These are phyloP conservation scores for Citrus maxima DNA, from an alignment of 345 rosid genomes.

Conservation along the genomic window DNA sequence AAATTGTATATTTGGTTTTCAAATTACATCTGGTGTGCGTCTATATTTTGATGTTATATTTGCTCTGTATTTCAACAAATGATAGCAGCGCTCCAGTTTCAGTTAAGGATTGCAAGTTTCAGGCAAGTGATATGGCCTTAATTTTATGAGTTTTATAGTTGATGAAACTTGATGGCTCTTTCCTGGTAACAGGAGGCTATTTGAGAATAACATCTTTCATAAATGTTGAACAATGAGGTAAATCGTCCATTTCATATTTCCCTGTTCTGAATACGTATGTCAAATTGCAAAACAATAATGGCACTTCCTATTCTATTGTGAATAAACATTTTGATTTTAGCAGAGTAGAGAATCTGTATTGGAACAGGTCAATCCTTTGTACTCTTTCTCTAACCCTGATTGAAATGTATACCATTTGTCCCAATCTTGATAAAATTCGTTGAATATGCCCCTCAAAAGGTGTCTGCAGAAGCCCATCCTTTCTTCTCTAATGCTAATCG, in stretches of 20 bases:
- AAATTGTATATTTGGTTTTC: not conserved
- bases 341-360: not conserved
- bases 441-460: conserved; percentile 34
- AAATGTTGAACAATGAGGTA: not conserved
- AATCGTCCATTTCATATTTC: not conserved
- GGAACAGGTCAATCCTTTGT: not conserved
- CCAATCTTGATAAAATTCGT: not conserved
- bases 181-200: not conserved
- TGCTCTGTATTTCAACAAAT: not conserved
- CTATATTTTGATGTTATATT: not conserved
- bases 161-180: not conserved
- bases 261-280: not conserved
- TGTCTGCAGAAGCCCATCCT: conserved; percentile 70
- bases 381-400: not conserved
- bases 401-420: not conserved
- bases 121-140: not conserved
- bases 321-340: not conserved
- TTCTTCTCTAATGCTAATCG: conserved; percentile 65
- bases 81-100: not conserved
- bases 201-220: not conserved
- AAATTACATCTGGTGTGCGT: not conserved
- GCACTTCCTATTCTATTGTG: not conserved
- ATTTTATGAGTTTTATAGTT: not conserved
- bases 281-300: not conserved
- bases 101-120: not conserved